phyloP scores from a whole-genome alignment of 176 grass and related monocot genomes.

The Panicum miliaceum region DNA sequence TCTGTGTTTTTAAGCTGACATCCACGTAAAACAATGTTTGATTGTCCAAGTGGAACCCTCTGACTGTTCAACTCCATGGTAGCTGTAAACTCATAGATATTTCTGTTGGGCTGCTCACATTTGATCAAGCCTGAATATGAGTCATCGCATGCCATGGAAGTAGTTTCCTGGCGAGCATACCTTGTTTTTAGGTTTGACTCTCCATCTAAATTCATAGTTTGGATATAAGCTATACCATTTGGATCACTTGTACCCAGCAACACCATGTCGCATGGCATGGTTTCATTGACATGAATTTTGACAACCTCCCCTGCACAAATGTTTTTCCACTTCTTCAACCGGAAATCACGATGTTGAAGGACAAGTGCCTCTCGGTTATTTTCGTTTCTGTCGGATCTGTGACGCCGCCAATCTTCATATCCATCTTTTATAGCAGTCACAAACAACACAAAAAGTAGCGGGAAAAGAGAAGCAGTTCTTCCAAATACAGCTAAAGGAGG shows the following conservation, averaged over 20 bases:
- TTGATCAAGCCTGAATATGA: conserved; percentile 78
- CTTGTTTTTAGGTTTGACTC: conserved; percentile 99
- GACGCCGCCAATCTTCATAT: conserved; percentile 96
- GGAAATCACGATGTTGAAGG: conserved; percentile 84
- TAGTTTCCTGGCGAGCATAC: conserved; percentile 94
- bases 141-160: conserved; percentile 59
- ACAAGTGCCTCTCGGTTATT: conserved; percentile 95
- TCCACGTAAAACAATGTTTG: conserved; percentile 93
- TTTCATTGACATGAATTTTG: conserved; percentile 85
- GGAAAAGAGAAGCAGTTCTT: conserved; percentile 95
- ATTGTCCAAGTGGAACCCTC: conserved; percentile 91
- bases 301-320: conserved; percentile 93
- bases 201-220: conserved; percentile 99
- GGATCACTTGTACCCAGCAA: conserved; percentile 86
- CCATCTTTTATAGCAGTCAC: conserved; percentile 99
- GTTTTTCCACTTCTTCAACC: conserved; percentile 91
- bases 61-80: conserved; percentile 86
- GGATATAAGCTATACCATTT: conserved; percentile 99
- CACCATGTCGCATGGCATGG: conserved; percentile 98
- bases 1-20: conserved; percentile 98
- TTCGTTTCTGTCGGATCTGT: conserved; percentile 95
- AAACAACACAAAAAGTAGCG: conserved; percentile 92
- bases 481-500: conserved; percentile 99
- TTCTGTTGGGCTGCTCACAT: conserved; percentile 97
- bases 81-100: conserved; percentile 98